These are phyloP conservation scores for Salvia miltiorrhiza DNA, from an alignment of 257 asterid species.

Conservation along the genomic window DNA sequence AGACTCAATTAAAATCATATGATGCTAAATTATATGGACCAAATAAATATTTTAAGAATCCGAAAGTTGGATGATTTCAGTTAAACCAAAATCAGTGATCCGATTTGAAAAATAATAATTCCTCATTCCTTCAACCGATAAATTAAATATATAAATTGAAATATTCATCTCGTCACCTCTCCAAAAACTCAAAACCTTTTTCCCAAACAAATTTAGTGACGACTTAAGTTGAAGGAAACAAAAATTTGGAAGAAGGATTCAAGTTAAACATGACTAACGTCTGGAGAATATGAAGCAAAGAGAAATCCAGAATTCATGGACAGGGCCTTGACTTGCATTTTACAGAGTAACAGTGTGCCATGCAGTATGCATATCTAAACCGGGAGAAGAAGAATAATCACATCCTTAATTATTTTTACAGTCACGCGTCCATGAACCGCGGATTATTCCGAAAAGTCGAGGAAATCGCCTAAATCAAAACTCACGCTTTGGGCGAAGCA, in stretches of 20 bases:
- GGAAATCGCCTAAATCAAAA: background rate
- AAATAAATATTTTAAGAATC: no score
- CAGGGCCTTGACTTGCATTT: background rate
- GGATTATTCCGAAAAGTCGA: background rate
- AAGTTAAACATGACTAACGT: no score
- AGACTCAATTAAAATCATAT: no score
- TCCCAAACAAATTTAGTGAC: no score
- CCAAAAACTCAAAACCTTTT: no score
- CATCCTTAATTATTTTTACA: constrained; percentile 8
- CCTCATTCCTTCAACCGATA: no score
- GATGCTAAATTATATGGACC: no score
- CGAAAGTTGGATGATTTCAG: no score
- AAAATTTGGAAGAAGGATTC: background rate
- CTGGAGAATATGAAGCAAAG: background rate
- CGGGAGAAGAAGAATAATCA: background rate
- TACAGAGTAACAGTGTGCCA: background rate
- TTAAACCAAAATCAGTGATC: no score
- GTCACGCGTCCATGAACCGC: background rate
- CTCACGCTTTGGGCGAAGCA: constrained; percentile 10
- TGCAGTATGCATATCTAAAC: background rate
- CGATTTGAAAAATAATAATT: no score
- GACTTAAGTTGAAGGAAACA: background rate
- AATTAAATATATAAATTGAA: no score
- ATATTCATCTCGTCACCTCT: no score
- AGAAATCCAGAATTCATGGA: background rate